Percentiles rank a stretch among this genome's conserved stretches.
Conservation (phyloP, 805 yeast species). For the Nakazawaea sp. region DNA sequence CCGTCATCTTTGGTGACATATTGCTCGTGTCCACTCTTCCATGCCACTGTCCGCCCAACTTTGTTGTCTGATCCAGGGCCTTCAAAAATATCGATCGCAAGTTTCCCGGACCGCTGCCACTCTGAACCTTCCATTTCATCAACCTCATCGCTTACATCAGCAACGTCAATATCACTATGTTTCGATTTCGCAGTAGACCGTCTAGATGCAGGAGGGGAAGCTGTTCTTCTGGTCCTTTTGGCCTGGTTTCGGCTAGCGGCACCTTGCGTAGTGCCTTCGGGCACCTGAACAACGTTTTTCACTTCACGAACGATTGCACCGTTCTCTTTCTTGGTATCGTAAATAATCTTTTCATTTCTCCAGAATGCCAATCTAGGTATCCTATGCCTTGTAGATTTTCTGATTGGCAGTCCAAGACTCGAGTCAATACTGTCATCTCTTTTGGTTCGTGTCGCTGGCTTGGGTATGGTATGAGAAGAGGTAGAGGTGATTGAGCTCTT, state of each 20-base stretch:
- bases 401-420: too few relatives aligned
- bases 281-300: slow-evolving; percentile 49
- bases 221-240: not conserved
- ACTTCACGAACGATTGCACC: slow-evolving; percentile 50
- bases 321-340: slow-evolving; percentile 35
- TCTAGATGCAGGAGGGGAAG: not conserved
- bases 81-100: slow-evolving; percentile 41
- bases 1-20: slow-evolving; percentile 30
- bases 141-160: not conserved
- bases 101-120: slow-evolving; percentile 39
- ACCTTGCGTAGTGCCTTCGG: slow-evolving; percentile 17
- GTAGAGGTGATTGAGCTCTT: not conserved
- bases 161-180: not conserved
- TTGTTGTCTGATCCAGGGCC: slow-evolving; percentile 42
- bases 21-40: slow-evolving; percentile 52
- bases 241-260: not conserved
- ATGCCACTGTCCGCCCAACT: slow-evolving; percentile 47
- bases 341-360: slow-evolving; percentile 75
- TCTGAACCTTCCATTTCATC: slow-evolving; percentile 22
- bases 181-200: too few relatives aligned
- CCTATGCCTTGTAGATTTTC: slow-evolving; percentile 61
- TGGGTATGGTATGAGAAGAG: too few relatives aligned
- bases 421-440: too few relatives aligned
- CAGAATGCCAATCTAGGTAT: slow-evolving; percentile 75
- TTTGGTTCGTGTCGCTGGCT: too few relatives aligned